A percentile compares a stretch with the other conserved stretches of the same genome.
Evolutionary conservation across 2,329 filamentous ascomycete genomes (phyloP).

Genomic region (Botrytis fabae): DNA sequence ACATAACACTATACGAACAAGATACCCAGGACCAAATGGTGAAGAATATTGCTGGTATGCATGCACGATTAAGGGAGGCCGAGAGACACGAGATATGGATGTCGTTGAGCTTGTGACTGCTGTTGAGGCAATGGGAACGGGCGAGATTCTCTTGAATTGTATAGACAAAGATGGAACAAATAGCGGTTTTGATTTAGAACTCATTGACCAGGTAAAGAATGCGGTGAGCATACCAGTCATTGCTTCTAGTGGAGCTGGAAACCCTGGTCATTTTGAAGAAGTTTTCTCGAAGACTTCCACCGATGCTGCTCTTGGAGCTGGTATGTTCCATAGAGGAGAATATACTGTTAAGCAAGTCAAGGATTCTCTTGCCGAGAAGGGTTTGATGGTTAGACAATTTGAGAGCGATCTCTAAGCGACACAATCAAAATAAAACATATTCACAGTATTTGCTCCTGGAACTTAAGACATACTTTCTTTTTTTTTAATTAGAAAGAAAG

Average conservation of each 20-base stretch:
- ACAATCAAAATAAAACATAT: neutral
- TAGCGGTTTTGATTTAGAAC: slow-evolving; percentile 89
- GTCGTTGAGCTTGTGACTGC: slow-evolving; percentile 84
- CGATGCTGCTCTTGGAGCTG: slow-evolving; percentile 90
- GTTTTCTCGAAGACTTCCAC: slow-evolving; percentile 84
- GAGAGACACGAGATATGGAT: slow-evolving; percentile 91
- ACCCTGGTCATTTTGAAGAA: slow-evolving; percentile 83
- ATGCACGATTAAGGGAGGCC: slow-evolving; percentile 93
- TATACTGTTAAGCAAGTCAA: slow-evolving; percentile 96
- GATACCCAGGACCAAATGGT: slow-evolving; percentile 68
- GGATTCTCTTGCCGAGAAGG: slow-evolving; percentile 69
- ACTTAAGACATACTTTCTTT: neutral
- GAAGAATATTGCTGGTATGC: slow-evolving; percentile 93
- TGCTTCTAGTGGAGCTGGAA: slow-evolving; percentile 87
- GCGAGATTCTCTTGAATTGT: slow-evolving; percentile 94
- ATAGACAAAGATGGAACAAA: slow-evolving; percentile 97
- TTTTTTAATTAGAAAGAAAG: neutral
- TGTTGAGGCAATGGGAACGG: slow-evolving; percentile 92
- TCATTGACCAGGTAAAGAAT: slow-evolving; percentile 85
- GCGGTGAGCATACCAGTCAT: slow-evolving; percentile 91
- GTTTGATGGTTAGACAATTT: slow-evolving; percentile 75
- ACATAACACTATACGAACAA: slow-evolving; percentile 71
- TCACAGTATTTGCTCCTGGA: neutral
- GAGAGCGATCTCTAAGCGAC: slow-evolving; percentile 48
- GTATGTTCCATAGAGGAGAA: slow-evolving; percentile 96